These are phyloP conservation scores for Euphorbia tirucalli DNA, from an alignment of 345 rosid genomes.

Conservation along the genomic window DNA sequence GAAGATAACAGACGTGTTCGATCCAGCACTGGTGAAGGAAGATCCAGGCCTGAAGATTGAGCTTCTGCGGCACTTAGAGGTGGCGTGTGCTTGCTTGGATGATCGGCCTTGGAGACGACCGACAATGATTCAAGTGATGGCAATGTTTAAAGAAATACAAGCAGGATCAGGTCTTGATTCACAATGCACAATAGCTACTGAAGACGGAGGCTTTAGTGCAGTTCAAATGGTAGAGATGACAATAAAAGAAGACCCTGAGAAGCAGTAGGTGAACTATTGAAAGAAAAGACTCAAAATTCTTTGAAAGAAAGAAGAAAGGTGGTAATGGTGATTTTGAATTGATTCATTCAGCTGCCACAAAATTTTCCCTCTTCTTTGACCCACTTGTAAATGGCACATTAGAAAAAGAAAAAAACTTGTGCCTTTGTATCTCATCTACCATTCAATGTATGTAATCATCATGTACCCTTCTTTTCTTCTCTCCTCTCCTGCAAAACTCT, in stretches of 20 bases:
- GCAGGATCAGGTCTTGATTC: constrained; percentile 77
- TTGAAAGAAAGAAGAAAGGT: constrained; percentile 14
- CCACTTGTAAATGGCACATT: constrained; percentile 15
- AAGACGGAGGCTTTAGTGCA: constrained; percentile 58
- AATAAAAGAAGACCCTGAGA: constrained; percentile 76
- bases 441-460: constrained; percentile 44
- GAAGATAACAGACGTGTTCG: constrained; percentile 70
- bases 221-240: constrained; percentile 75
- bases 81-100: constrained; percentile 82
- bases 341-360: constrained; percentile 17
- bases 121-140: constrained; percentile 77
- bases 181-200: constrained; percentile 62
- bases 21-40: constrained; percentile 67
- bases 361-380: constrained; percentile 33
- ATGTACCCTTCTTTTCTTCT: constrained; percentile 21
- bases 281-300: constrained; percentile 27
- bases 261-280: constrained; percentile 28
- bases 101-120: constrained; percentile 72
- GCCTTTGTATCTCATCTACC: constrained; percentile 32
- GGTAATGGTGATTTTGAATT: constrained; percentile 16
- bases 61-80: constrained; percentile 64
- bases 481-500: constrained; percentile 24
- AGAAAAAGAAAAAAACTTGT: background rate
- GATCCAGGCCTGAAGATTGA: constrained; percentile 70
- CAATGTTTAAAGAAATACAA: constrained; percentile 74